phyloP scores from a whole-genome alignment of 495 filamentous ascomycete genomes.

The Xylaria palmicola region DNA sequence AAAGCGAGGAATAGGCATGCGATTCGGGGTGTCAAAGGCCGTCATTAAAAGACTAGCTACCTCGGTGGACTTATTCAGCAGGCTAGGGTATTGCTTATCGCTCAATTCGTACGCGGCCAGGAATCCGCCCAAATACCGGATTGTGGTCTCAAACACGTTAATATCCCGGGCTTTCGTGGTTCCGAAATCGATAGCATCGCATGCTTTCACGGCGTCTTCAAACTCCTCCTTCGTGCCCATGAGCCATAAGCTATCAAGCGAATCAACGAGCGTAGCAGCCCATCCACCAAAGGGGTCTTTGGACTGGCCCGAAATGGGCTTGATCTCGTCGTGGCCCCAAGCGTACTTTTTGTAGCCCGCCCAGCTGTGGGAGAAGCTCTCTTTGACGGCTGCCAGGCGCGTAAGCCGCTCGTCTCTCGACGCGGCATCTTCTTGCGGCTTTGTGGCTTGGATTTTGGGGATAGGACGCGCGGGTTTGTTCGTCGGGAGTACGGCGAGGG shows the following conservation, averaged over 20 bases:
- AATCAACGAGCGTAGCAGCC: constrained; percentile 83
- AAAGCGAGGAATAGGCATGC: constrained; percentile 75
- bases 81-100: constrained; percentile 50
- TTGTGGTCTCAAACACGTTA: constrained; percentile 76
- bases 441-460: constrained; percentile 67
- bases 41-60: constrained; percentile 76
- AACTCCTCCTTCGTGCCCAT: constrained; percentile 81
- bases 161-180: constrained; percentile 52
- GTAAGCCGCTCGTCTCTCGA: constrained; percentile 32
- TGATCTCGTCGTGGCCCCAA: constrained; percentile 76
- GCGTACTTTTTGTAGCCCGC: constrained; percentile 71
- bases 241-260: constrained; percentile 85
- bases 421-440: constrained; percentile 28
- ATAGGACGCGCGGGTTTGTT: constrained; percentile 57
- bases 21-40: constrained; percentile 84
- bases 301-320: constrained; percentile 56
- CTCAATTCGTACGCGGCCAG: constrained; percentile 75
- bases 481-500: constrained; percentile 69
- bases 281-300: constrained; percentile 76
- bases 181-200: constrained; percentile 76
- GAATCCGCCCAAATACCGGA: constrained; percentile 74
- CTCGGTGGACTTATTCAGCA: constrained; percentile 76
- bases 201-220: constrained; percentile 64
- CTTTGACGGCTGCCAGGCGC: constrained; percentile 60
- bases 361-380: constrained; percentile 72